These are phyloP conservation scores for Colletotrichum coccodes DNA, from an alignment of 2,329 filamentous ascomycete species.

Conservation along the genomic window DNA sequence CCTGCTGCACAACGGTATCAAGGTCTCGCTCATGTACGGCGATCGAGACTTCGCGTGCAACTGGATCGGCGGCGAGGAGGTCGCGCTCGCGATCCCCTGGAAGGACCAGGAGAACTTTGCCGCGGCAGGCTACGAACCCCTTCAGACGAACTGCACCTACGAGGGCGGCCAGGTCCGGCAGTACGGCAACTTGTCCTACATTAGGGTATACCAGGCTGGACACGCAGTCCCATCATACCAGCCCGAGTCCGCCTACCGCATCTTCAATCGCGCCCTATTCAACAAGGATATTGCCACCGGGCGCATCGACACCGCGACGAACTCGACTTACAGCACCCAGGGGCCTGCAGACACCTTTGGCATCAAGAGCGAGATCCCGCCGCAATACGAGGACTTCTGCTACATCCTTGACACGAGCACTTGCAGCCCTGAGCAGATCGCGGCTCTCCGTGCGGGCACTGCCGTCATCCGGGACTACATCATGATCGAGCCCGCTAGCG, in stretches of 20 bases:
- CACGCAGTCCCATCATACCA: slow-evolving; percentile 66
- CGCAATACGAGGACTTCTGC: slow-evolving; percentile 38
- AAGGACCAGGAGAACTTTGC: slow-evolving; percentile 32
- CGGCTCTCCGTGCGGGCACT: slow-evolving; percentile 59
- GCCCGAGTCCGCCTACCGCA: slow-evolving; percentile 54
- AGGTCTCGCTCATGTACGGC: slow-evolving; percentile 69
- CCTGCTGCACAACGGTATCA: slow-evolving; percentile 60
- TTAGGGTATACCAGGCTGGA: slow-evolving; percentile 67
- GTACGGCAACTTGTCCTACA: slow-evolving; percentile 72
- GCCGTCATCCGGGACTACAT: slow-evolving; percentile 57
- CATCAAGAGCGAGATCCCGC: slow-evolving; percentile 34
- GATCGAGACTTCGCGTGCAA: slow-evolving; percentile 65
- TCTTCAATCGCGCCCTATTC: slow-evolving; percentile 58
- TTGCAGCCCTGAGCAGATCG: slow-evolving; percentile 58
- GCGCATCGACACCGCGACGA: slow-evolving; percentile 30
- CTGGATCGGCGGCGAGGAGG: slow-evolving; percentile 60
- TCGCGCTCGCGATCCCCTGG: slow-evolving; percentile 54
- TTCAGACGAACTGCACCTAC: slow-evolving; percentile 67
- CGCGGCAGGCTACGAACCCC: slow-evolving; percentile 69
- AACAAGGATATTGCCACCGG: slow-evolving; percentile 37
- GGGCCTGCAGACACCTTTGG: slow-evolving; percentile 34
- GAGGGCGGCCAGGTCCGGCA: slow-evolving; percentile 73
- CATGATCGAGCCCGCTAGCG: slow-evolving; percentile 16
- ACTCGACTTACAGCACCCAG: slow-evolving; percentile 33
- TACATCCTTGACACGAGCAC: slow-evolving; percentile 36